phyloP scores from a whole-genome alignment of 768 basidiomycete genomes.

The Psilocybe sp. region DNA sequence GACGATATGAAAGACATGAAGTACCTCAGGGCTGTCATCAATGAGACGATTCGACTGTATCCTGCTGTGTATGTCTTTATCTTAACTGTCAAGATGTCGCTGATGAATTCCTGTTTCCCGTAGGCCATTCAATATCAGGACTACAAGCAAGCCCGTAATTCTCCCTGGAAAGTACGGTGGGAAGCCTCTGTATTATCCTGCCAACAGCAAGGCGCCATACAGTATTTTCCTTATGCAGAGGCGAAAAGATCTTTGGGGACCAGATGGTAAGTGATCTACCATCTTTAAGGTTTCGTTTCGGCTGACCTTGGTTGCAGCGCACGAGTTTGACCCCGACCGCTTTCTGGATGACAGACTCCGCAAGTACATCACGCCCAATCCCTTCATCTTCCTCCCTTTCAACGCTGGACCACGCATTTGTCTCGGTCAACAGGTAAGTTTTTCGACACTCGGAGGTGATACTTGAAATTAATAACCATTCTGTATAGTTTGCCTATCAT shows the following conservation, averaged over 20 bases:
- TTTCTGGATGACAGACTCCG: constrained; percentile 61
- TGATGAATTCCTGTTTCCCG: neutral
- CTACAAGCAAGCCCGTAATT: constrained; percentile 15
- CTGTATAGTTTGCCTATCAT: neutral
- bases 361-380: constrained; percentile 54
- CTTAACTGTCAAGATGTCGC: too few relatives aligned
- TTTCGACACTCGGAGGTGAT: too few relatives aligned
- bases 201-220: constrained; percentile 30
- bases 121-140: constrained; percentile 35
- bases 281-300: neutral
- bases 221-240: constrained; percentile 60
- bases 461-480: neutral
- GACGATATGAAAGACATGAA: constrained; percentile 58
- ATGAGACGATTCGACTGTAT: constrained; percentile 54
- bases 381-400: constrained; percentile 56
- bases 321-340: constrained; percentile 62
- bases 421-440: constrained; percentile 43
- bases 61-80: constrained; percentile 41
- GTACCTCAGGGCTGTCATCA: constrained; percentile 55
- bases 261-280: constrained; percentile 45
- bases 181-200: constrained; percentile 37
- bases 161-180: constrained; percentile 25
- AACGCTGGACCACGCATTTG: constrained; percentile 53
- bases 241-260: constrained; percentile 62
- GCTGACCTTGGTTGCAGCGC: constrained; percentile 30